Evolutionary conservation across 2,329 filamentous ascomycete genomes (phyloP), one percentile per base, ranked within the genome.

Genomic region (Aureobasidium uvarum): DNA sequence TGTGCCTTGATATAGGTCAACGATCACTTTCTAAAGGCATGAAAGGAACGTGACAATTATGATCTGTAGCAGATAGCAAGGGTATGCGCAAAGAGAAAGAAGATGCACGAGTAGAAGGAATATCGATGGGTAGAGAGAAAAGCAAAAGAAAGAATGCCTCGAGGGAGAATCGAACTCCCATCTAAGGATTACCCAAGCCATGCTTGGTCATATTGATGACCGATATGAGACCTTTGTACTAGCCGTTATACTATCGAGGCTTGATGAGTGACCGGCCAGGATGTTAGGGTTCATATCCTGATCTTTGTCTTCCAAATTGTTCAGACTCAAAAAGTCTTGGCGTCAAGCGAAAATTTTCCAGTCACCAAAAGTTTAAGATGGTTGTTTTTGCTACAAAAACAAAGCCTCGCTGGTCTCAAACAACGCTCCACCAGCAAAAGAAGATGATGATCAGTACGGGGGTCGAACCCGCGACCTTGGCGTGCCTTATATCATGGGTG

Each of bases 391-490:
- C 16, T 14, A 46, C 43, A 25, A 46, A 1, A n/a, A 51, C 25
- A 33, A 36, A 10, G 43, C n/a, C 43, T 13, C 5, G 3, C 28
- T 36, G 3, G 11, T 14, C 23, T 18, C 28, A 13, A 13, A 13
- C 2, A 8, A 36, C 13, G 5, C 28, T 20, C 11, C 1, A 20
- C 10, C 18, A 20, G 65, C 65, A 67, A 66, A 62, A 65, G 48
- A 45, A 41, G 51, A 33, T 36, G 23, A 46, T 68, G 67, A 48
- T 68, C 67, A 68, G 46, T 68, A 67, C 65, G 70, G 67, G 70
- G 70, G 70, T 71, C 68, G 70, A 71, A 71, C 70, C 67, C 70
- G 69, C 70, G 69, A 70, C 70, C 70, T 71, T 71, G 70, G 70
- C 70, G 69, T 71, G 20, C 51, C 62, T 43, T 41, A 64, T 56